Evolutionary conservation across 768 basidiomycete genomes (phyloP).

Genomic region (Royoungia palumana): DNA sequence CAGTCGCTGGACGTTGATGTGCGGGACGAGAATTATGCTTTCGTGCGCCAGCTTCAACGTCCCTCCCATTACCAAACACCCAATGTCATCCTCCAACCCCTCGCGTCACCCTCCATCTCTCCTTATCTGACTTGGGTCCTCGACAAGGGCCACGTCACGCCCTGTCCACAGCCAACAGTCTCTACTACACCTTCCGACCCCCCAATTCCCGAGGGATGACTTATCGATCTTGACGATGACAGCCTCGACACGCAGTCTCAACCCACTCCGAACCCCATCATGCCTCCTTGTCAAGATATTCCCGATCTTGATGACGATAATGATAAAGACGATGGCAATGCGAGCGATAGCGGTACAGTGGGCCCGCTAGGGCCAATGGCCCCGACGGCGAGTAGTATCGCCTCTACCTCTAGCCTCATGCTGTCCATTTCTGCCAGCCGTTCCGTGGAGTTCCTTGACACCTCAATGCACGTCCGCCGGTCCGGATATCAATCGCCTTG

Average conservation of each 20-base stretch:
- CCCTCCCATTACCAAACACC: no score
- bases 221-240: conserved; percentile 55
- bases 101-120: no score
- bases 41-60: no score
- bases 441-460: conserved; percentile 28
- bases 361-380: conserved; percentile 32
- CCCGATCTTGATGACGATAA: conserved; percentile 19
- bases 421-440: conserved; percentile 21
- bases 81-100: no score
- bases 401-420: conserved; percentile 28
- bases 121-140: conserved; percentile 34
- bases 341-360: conserved; percentile 30
- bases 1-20: no score
- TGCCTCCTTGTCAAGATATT: conserved; percentile 22
- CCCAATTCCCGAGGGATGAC: conserved; percentile 47
- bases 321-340: conserved; percentile 21
- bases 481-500: conserved; percentile 64
- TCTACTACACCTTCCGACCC: conserved; percentile 27
- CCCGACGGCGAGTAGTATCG: conserved; percentile 24
- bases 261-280: conserved; percentile 3
- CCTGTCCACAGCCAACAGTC: conserved; percentile 16
- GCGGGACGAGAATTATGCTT: no score
- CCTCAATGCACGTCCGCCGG: conserved; percentile 30
- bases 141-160: conserved; percentile 23
- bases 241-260: conserved; percentile 24